phyloP scores from a whole-genome alignment of 768 basidiomycete genomes.

The Agaricus blazei region DNA sequence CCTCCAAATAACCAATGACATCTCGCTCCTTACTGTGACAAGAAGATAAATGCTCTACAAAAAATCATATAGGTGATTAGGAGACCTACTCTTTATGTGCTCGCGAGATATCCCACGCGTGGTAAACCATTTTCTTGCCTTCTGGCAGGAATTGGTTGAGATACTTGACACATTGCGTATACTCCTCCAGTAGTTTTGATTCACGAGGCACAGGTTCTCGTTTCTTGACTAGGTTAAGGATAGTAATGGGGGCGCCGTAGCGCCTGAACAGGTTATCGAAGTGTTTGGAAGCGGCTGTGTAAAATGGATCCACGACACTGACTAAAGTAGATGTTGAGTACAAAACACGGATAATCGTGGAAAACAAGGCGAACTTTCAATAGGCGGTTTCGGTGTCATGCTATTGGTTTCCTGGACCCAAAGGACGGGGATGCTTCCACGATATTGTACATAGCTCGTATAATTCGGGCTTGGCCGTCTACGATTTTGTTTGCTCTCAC shows the following conservation, averaged over 20 bases:
- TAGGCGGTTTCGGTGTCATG: slow-evolving; percentile 91
- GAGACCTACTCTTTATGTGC: slow-evolving; percentile 83
- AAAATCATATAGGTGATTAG: neutral
- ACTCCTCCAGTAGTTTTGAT: slow-evolving; percentile 85
- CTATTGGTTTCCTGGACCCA: slow-evolving; percentile 94
- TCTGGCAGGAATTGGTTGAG: slow-evolving; percentile 92
- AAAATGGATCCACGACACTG: slow-evolving; percentile 92
- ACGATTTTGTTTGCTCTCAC: slow-evolving; percentile 19
- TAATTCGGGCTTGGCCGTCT: slow-evolving; percentile 77
- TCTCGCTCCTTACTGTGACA: slow-evolving; percentile 81
- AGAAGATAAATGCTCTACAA: neutral
- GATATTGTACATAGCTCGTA: slow-evolving; percentile 95
- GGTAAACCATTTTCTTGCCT: slow-evolving; percentile 83
- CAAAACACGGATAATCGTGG: neutral
- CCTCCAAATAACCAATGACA: slow-evolving; percentile 92
- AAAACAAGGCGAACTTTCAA: slow-evolving; percentile 67
- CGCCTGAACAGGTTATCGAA: slow-evolving; percentile 88
- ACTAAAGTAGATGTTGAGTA: slow-evolving; percentile 40
- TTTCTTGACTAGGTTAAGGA: slow-evolving; percentile 92
- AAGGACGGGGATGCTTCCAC: slow-evolving; percentile 93
- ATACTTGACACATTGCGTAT: slow-evolving; percentile 87
- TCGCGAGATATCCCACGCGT: slow-evolving; percentile 94
- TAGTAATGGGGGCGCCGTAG: slow-evolving; percentile 86
- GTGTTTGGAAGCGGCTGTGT: slow-evolving; percentile 86
- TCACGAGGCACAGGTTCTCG: slow-evolving; percentile 78